Conservation (phyloP, 176 grass and related monocot species). For the Cenchrus americanus region DNA sequence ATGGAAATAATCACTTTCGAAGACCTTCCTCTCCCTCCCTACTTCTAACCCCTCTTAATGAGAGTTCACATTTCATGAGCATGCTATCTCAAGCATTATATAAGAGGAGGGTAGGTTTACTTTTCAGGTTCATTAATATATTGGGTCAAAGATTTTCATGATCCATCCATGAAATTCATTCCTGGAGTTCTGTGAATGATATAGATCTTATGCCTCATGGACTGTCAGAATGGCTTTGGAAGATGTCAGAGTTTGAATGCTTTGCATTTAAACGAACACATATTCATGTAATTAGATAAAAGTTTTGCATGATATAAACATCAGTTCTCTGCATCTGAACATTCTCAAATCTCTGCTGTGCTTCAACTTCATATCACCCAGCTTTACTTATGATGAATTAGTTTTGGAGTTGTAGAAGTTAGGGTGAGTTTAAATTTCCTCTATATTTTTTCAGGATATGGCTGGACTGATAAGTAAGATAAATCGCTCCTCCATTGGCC, state of each 20-base stretch:
- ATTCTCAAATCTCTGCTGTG: neutral
- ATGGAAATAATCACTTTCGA: slow-evolving; percentile 2
- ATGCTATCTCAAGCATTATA: slow-evolving; percentile 31
- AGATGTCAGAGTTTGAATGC: slow-evolving; percentile 36
- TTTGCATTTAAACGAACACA: slow-evolving; percentile 19
- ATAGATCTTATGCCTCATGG: slow-evolving; percentile 27
- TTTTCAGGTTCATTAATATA: slow-evolving; percentile 32
- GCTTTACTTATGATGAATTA: slow-evolving; percentile 29
- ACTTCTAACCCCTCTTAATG: neutral
- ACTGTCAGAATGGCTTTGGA: slow-evolving; percentile 44
- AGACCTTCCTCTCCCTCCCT: neutral
- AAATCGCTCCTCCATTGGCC: slow-evolving; percentile 95
- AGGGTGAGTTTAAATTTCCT: slow-evolving; percentile 14
- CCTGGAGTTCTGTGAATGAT: slow-evolving; percentile 41
- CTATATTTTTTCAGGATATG: slow-evolving; percentile 89
- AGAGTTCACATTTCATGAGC: slow-evolving; percentile 22
- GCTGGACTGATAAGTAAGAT: slow-evolving; percentile 99
- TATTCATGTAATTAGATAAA: neutral
- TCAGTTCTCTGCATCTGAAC: neutral
- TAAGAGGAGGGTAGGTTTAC: slow-evolving; percentile 40
- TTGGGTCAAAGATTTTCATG: slow-evolving; percentile 35
- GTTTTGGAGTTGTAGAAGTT: neutral
- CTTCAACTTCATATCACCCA: slow-evolving; percentile 4
- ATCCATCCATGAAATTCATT: slow-evolving; percentile 45
- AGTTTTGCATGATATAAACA: slow-evolving; percentile 1